Percentiles rank a stretch among this genome's conserved stretches.
Evolutionary conservation across 2,329 filamentous ascomycete genomes (phyloP).

Genomic region (Nannizzia gypsea): DNA sequence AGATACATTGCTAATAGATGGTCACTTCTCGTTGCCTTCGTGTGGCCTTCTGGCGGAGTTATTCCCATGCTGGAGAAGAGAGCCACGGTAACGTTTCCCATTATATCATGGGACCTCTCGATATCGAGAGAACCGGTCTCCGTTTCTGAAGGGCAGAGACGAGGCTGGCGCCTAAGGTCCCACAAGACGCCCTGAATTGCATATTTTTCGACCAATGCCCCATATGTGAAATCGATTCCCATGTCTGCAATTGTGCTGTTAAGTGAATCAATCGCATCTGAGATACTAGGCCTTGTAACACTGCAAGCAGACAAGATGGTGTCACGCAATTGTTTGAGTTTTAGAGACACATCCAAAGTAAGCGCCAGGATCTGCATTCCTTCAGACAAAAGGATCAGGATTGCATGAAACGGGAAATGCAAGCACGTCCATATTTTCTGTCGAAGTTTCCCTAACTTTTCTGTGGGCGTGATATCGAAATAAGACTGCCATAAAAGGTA

Average conservation of each 20-base stretch:
- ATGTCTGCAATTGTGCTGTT: slow-evolving; percentile 30
- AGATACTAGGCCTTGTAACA: slow-evolving; percentile 21
- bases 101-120: slow-evolving; percentile 23
- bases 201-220: slow-evolving; percentile 23
- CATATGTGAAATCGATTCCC: slow-evolving; percentile 29
- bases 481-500: slow-evolving; percentile 53
- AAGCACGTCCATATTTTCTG: slow-evolving; percentile 42
- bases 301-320: slow-evolving; percentile 32
- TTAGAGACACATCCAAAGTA: slow-evolving; percentile 34
- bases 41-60: slow-evolving; percentile 22
- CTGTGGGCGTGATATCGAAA: slow-evolving; percentile 44
- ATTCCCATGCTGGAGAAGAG: slow-evolving; percentile 33
- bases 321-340: slow-evolving; percentile 29
- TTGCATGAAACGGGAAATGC: slow-evolving; percentile 15
- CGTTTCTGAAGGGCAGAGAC: slow-evolving; percentile 21
- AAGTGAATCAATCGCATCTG: slow-evolving; percentile 23
- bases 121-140: slow-evolving; percentile 17
- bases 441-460: slow-evolving; percentile 41
- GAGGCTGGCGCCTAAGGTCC: slow-evolving; percentile 19
- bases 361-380: slow-evolving; percentile 48
- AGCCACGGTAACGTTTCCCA: slow-evolving; percentile 31
- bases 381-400: slow-evolving; percentile 53
- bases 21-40: slow-evolving; percentile 20
- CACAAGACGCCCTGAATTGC: slow-evolving; percentile 25
- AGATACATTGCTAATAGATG: slow-evolving; percentile 28